Percentiles rank a stretch among this genome's conserved stretches.
These are phyloP conservation scores for Talaromyces verruculosus DNA, from an alignment of 2,329 filamentous ascomycete species.

Conservation along the genomic window DNA sequence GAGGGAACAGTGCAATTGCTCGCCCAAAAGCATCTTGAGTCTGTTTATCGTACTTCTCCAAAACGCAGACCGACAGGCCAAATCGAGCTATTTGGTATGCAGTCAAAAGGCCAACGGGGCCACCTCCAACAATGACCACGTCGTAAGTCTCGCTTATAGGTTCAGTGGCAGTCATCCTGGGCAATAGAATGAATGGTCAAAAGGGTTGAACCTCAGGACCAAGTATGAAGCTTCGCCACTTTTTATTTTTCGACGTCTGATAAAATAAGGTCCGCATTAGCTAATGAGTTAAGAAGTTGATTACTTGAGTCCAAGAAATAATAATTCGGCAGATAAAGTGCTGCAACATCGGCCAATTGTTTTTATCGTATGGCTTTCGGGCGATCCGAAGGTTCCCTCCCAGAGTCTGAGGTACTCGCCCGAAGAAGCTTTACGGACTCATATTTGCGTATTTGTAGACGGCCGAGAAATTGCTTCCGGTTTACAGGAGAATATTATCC, in stretches of 20 bases:
- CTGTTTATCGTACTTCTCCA: constrained; percentile 44
- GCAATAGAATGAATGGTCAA: neutral
- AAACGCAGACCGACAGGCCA: constrained; percentile 48
- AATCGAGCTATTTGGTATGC: constrained; percentile 49
- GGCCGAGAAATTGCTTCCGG: neutral
- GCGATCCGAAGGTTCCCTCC: neutral
- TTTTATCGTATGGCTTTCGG: neutral
- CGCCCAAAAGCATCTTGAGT: constrained; percentile 50
- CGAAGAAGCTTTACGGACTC: neutral
- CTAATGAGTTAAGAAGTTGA: neutral
- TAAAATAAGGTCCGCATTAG: neutral
- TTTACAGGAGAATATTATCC: neutral
- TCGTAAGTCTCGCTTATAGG: constrained; percentile 14
- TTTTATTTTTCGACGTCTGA: neutral
- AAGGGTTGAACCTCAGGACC: neutral
- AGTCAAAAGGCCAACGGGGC: constrained; percentile 45
- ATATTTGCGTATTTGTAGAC: neutral
- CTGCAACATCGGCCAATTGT: neutral
- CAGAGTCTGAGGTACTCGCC: neutral
- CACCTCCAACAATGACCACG: constrained; percentile 48
- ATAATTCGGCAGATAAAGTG: neutral
- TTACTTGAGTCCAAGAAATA: neutral
- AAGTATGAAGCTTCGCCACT: neutral
- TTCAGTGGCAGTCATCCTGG: neutral
- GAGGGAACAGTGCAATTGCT: constrained; percentile 47